Base-by-base conservation (phyloP, 768 basidiomycete species). In the Coprinopsis cinerea region DNA sequence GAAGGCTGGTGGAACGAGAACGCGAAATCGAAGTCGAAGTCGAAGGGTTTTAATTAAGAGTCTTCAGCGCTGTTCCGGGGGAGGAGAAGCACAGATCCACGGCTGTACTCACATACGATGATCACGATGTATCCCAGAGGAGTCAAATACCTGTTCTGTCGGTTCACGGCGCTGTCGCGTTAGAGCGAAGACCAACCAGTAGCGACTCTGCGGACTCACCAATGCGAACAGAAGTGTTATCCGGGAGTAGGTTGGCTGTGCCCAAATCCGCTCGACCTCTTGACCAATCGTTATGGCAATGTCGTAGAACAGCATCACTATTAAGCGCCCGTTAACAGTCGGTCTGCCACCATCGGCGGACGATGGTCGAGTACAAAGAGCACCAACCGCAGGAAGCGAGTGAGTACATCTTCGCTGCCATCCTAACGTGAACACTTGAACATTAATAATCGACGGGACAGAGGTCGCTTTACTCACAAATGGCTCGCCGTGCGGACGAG, bases 231-330 rank as follows among this genome's bases (percentile, higher is more conserved):
- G 54, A 2, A 61, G 24, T 1, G 67, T 66, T 23, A 70, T 56
- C 4, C 55, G 52, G 0, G 64, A 59, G 37, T 61, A 64, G 42
- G 56, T 60, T 44, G 47, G 41, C 48, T 58, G 55, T 44, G 54
- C 52, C 69, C 67, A 70, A 25, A 70, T 62, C n/a, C 55, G 53
- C 49, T 69, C 66, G 11, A 71, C 59, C 44, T 71, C 69, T 15
- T 68, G 61, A 5, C 59, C 64, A 30, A 68, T 60, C 2, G 69
- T 71, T 18, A 71, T 55, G 20, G 48, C 37, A 13, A 69, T 66
- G 46, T 71, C 69, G 44, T 68, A 71, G 50, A 66, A 68, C 2
- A 68, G 52, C 67, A 70, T 67, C 15, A 67, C 69, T 68, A 23
- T 23, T 11, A 34, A 41, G 30, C 9, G 15, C 30, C 7, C 9